Conservation (phyloP, 768 basidiomycete species). For the Boletus vinaceobasis region DNA sequence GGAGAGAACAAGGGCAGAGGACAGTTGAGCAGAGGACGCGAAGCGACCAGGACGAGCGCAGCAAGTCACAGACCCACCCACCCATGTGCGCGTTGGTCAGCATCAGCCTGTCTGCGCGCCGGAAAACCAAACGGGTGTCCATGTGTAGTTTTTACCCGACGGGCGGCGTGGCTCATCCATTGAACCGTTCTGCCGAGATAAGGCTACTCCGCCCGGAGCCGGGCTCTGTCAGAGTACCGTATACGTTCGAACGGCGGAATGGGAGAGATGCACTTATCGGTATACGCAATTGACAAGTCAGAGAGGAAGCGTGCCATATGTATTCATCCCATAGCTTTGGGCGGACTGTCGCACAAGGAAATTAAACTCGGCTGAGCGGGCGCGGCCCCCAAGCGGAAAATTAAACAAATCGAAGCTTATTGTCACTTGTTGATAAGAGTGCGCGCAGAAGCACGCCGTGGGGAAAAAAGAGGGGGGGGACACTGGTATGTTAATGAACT, state of each 20-base stretch:
- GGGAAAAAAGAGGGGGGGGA: neutral
- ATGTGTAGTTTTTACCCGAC: neutral
- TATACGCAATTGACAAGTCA: neutral
- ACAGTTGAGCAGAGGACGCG: neutral
- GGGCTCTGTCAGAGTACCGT: neutral
- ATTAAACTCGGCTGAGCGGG: neutral
- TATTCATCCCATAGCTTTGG: slow-evolving; percentile 4
- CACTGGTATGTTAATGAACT: neutral
- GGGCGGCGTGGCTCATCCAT: no score
- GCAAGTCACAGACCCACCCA: neutral
- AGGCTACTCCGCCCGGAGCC: neutral
- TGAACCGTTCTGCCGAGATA: neutral
- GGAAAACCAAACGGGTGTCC: neutral
- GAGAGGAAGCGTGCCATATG: neutral
- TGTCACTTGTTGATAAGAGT: slow-evolving; percentile 1
- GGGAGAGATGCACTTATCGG: neutral
- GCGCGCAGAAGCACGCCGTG: slow-evolving; percentile 16
- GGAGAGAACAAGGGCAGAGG: neutral
- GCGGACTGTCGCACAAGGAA: slow-evolving; percentile 3
- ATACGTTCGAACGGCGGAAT: neutral
- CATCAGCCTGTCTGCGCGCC: neutral
- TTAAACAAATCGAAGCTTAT: slow-evolving; percentile 11
- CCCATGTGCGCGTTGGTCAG: no score
- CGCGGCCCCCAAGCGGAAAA: slow-evolving; percentile 1
- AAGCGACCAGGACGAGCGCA: neutral